These are phyloP conservation scores for Pisolithus marmoratus DNA, from an alignment of 768 basidiomycete species.

Conservation along the genomic window DNA sequence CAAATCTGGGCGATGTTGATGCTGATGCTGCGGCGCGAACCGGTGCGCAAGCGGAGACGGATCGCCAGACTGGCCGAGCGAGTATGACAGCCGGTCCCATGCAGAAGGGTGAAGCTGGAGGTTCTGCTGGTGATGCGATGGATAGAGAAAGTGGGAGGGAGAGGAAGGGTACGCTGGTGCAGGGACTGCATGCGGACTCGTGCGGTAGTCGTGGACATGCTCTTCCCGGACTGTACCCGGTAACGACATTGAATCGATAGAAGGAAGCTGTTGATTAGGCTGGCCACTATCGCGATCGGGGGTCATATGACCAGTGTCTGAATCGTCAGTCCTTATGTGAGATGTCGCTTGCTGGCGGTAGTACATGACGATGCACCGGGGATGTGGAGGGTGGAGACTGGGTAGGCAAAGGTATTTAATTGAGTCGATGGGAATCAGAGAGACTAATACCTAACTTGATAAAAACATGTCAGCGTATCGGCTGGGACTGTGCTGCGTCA, in stretches of 20 bases:
- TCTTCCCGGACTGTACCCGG: constrained; percentile 2
- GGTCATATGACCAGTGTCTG: constrained; percentile 1
- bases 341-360: constrained; percentile 9
- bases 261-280: constrained; percentile 5
- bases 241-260: constrained; percentile 18
- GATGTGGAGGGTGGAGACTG: constrained; percentile 1
- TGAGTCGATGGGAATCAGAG: constrained; percentile 13
- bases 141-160: not conserved
- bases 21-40: constrained; percentile 1
- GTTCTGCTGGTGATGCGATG: not conserved
- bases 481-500: constrained; percentile 6
- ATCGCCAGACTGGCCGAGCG: not conserved
- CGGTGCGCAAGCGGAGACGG: not conserved
- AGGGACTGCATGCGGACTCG: not conserved
- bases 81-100: constrained; percentile 4
- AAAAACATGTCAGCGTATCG: constrained; percentile 6
- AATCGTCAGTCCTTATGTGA: not conserved
- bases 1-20: not conserved
- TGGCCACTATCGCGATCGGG: not conserved
- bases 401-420: constrained; percentile 14
- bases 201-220: constrained; percentile 1
- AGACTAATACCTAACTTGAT: not conserved
- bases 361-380: constrained; percentile 7
- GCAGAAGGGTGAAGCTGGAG: constrained; percentile 1
- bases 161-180: constrained; percentile 2